Evolutionary conservation across 108 stramenopile genomes (phyloP).

Genomic region (Nannochloropsis salina): DNA sequence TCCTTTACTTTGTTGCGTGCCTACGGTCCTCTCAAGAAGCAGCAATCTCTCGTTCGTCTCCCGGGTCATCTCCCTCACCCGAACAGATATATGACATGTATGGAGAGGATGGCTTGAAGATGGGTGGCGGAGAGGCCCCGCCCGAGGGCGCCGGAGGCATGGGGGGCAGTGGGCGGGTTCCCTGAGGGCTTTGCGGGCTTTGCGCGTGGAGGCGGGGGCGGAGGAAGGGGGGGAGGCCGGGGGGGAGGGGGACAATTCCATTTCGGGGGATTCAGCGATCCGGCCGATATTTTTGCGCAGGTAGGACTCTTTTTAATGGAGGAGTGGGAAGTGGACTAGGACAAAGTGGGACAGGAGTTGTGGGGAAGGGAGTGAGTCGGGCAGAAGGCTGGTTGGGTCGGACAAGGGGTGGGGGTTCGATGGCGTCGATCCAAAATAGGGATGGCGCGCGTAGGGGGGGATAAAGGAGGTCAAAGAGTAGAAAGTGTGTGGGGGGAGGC

Average conservation of each 20-base stretch:
- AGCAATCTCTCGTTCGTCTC: too few species aligned
- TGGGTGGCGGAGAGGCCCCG: constrained; percentile 1
- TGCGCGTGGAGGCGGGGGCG: background rate
- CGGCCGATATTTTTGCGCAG: background rate
- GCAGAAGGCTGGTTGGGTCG: too few species aligned
- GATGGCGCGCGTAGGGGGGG: too few species aligned
- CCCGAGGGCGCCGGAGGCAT: background rate
- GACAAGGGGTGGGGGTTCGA: too few species aligned
- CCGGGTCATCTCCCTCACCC: background rate
- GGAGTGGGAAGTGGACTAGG: too few species aligned
- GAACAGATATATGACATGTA: constrained; percentile 15
- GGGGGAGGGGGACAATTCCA: background rate
- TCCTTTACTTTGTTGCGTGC: too few species aligned
- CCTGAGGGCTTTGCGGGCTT: constrained; percentile 12
- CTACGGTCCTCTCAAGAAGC: too few species aligned
- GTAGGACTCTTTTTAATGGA: too few species aligned
- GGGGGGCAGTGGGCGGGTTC: background rate
- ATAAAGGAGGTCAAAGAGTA: too few species aligned
- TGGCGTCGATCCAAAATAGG: too few species aligned
- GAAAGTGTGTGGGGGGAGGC: too few species aligned
- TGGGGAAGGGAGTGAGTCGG: background rate
- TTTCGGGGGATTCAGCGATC: background rate
- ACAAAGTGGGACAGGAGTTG: too few species aligned
- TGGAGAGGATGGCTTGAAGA: constrained; percentile 21
- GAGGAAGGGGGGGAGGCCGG: background rate